Conservation (phyloP, 164 flowering plant species). For the Umbellularia californica region DNA sequence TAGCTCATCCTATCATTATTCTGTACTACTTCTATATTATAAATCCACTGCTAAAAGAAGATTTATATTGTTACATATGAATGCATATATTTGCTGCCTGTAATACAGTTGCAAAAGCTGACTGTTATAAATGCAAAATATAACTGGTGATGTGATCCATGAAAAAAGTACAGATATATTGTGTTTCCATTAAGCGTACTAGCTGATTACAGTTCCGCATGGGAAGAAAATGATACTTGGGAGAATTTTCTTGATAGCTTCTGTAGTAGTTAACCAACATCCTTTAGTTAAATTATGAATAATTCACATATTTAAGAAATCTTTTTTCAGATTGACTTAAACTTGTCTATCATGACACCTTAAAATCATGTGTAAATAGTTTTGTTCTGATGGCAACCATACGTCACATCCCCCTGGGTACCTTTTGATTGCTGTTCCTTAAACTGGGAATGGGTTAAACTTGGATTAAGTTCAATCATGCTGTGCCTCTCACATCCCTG, state of each 20-base stretch:
- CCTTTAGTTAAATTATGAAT: neutral
- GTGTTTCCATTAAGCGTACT: neutral
- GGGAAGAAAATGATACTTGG: neutral
- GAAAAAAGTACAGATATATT: neutral
- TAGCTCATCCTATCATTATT: too few species aligned
- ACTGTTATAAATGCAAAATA: neutral
- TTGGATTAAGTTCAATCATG: too few species aligned
- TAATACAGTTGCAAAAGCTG: neutral
- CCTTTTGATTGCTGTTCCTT: neutral
- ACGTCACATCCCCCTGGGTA: too few species aligned
- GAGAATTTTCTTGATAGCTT: neutral
- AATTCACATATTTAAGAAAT: neutral
- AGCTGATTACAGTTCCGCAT: neutral
- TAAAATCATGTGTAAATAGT: too few species aligned
- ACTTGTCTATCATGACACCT: too few species aligned
- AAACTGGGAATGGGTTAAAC: neutral
- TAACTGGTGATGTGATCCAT: neutral
- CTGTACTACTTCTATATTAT: too few species aligned
- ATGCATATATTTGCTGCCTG: neutral
- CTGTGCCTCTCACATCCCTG: too few species aligned
- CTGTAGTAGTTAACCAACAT: neutral
- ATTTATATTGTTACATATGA: neutral
- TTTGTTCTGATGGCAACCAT: neutral
- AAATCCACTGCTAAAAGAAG: too few species aligned
- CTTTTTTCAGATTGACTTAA: neutral